Percentiles rank a stretch among this genome's conserved stretches.
Conservation (phyloP, 1,284 basidiomycete genomes). For the Microstroma glucosiphilum region DNA sequence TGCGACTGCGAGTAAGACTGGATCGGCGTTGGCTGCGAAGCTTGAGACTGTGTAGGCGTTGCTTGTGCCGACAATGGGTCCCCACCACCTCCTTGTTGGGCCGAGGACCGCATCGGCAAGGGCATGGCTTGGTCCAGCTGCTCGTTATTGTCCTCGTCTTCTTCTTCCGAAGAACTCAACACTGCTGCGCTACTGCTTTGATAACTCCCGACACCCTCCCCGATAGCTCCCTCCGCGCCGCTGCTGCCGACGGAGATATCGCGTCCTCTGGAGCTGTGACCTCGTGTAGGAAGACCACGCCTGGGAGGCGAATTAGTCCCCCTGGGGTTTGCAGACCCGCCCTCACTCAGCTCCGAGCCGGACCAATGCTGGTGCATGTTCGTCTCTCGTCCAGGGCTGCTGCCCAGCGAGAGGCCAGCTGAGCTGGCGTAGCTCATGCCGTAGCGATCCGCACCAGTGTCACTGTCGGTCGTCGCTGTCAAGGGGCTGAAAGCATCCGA, state of each 20-base stretch:
- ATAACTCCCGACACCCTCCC: background rate
- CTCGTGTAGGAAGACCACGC: background rate
- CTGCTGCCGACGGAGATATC: constrained; percentile 13
- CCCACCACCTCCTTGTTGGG: background rate
- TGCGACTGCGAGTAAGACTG: background rate
- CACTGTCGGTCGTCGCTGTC: constrained; percentile 33
- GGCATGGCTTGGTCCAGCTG: constrained; percentile 42
- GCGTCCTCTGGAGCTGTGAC: background rate
- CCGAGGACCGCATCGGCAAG: constrained; percentile 15
- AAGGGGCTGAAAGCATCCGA: constrained; percentile 29
- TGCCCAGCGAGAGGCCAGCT: constrained; percentile 25
- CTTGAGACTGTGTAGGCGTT: constrained; percentile 2
- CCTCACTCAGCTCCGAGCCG: constrained; percentile 27
- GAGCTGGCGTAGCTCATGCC: constrained; percentile 40
- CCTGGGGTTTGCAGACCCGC: constrained; percentile 9
- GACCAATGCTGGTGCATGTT: constrained; percentile 18
- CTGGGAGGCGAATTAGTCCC: background rate
- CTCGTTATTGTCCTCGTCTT: constrained; percentile 43
- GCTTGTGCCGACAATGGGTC: constrained; percentile 2
- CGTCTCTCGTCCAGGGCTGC: constrained; percentile 24
- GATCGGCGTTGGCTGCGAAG: background rate
- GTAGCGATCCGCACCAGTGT: constrained; percentile 28
- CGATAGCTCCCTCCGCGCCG: constrained; percentile 4
- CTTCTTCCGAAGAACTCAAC: constrained; percentile 31
- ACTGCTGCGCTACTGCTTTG: constrained; percentile 10